A percentile compares a stretch with the other conserved stretches of the same genome.
Evolutionary conservation across 1,284 basidiomycete species (phyloP).

Genomic region (Cutaneotrichosporon daszewskae): DNA sequence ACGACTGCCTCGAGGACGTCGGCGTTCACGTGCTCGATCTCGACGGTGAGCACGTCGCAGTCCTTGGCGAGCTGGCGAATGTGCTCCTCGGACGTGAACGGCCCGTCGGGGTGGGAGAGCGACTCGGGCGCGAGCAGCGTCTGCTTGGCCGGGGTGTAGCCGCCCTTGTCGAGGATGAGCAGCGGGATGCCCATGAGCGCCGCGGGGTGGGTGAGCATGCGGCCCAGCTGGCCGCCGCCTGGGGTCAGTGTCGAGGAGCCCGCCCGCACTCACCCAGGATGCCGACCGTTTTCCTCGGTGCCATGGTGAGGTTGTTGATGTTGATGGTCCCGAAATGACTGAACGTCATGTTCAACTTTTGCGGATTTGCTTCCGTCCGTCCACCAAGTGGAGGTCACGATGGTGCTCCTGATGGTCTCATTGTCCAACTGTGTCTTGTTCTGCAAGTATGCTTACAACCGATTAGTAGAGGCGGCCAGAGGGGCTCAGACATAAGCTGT

Average conservation of each 20-base stretch:
- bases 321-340: too few relatives aligned
- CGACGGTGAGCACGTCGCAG: slow-evolving; percentile 87
- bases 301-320: slow-evolving; percentile 37
- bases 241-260: slow-evolving; percentile 1
- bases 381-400: too few relatives aligned
- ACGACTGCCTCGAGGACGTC: slow-evolving; percentile 66
- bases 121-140: slow-evolving; percentile 58
- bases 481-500: too few relatives aligned
- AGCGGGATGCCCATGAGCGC: slow-evolving; percentile 80
- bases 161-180: slow-evolving; percentile 80
- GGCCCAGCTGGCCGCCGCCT: slow-evolving; percentile 97
- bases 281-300: slow-evolving; percentile 43
- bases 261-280: slow-evolving; percentile 39
- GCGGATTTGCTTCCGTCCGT: too few relatives aligned
- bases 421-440: too few relatives aligned
- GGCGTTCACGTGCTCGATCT: slow-evolving; percentile 95
- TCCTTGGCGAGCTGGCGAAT: slow-evolving; percentile 73
- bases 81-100: slow-evolving; percentile 74
- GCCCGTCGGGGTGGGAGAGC: slow-evolving; percentile 73
- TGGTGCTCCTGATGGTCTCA: too few relatives aligned
- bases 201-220: slow-evolving; percentile 91
- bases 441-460: too few relatives aligned
- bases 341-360: too few relatives aligned
- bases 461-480: too few relatives aligned
- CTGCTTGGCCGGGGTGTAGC: slow-evolving; percentile 83